Evolutionary conservation across 495 filamentous ascomycete species (phyloP).

Genomic region (Polyplosphaeria fusca): DNA sequence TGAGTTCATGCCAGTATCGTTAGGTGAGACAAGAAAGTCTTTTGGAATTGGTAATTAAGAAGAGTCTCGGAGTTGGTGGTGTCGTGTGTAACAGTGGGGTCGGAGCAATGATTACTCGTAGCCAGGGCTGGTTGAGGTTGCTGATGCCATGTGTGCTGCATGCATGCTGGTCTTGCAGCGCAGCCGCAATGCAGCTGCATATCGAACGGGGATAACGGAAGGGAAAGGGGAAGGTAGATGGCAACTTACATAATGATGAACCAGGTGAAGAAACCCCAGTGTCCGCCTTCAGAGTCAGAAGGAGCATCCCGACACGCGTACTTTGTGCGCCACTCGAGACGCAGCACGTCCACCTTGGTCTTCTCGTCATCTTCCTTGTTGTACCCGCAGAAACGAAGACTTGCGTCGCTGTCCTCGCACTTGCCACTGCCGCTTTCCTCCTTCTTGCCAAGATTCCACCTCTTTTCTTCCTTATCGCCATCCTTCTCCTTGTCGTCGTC

Average conservation of each 20-base stretch:
- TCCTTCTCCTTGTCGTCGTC: constrained; percentile 38
- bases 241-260: constrained; percentile 82
- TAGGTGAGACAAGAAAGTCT: too few relatives aligned
- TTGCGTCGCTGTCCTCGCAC: constrained; percentile 40
- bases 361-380: constrained; percentile 43
- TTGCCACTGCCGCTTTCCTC: constrained; percentile 43
- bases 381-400: constrained; percentile 72
- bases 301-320: constrained; percentile 73
- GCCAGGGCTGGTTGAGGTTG: neutral
- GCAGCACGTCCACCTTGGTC: constrained; percentile 53
- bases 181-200: neutral
- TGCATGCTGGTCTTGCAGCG: neutral
- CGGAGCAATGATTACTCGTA: too few relatives aligned
- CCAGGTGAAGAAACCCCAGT: constrained; percentile 98
- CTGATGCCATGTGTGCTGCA: neutral
- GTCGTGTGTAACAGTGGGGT: too few relatives aligned
- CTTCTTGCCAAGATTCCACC: constrained; percentile 20
- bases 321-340: constrained; percentile 79
- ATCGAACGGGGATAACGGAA: neutral
- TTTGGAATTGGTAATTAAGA: too few relatives aligned
- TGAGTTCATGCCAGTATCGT: too few relatives aligned
- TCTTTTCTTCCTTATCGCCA: constrained; percentile 30
- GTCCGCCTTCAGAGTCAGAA: constrained; percentile 34
- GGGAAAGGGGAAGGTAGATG: neutral
- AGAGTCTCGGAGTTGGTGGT: too few relatives aligned